Base-by-base conservation (phyloP, 768 basidiomycete genomes). In the Leccinum olivaceopallidum region DNA sequence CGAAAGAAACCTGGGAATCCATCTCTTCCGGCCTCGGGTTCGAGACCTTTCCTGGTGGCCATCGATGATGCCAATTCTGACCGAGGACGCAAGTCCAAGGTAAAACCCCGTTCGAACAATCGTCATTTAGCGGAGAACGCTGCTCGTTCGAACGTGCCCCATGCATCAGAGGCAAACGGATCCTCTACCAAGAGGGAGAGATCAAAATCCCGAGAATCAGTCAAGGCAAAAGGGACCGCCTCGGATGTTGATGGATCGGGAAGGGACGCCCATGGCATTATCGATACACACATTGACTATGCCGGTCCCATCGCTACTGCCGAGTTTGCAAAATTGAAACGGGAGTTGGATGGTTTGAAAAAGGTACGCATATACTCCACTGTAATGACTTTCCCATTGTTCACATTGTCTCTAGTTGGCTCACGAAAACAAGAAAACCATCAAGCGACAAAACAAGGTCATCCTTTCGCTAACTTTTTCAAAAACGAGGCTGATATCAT, bases 401-500 rank as follows among this genome's bases (percentile, higher is more conserved):
- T 73, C 20, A 67, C 20, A 22, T 34, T 13, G 3, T 42, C 39
- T 42, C 6, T 42, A 79, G 76, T 66, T 79, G 26, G 66, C 78
- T 6, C 72, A 76, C 22, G 81, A 85, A 18, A 74, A 69, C 57
- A 85, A 79, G 71, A 88, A 83, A 64, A 67, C 66, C 0, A 68
- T 78, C 0, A 86, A 80, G 74, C 84, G 83, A 60, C 83, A 88
- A 62, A 73, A 66, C 52, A 88, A 87, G 80, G 87, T 85, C 26
- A 56, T 67, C 61, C n/a, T 16, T n/a, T 24, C 39, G 32, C 3
- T 10, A 18, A 20, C 12, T 37, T 2, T 4, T 4, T 4, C 8
- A 22, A 14, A 7, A 28, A 51, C 8, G 32, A 18, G 39, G 44
- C 37, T 66, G 36, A 74, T 47, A 8, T 6, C 16, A 28, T 20